Conservation (phyloP, 1,139 yeast species). For the Pichia sp. region DNA sequence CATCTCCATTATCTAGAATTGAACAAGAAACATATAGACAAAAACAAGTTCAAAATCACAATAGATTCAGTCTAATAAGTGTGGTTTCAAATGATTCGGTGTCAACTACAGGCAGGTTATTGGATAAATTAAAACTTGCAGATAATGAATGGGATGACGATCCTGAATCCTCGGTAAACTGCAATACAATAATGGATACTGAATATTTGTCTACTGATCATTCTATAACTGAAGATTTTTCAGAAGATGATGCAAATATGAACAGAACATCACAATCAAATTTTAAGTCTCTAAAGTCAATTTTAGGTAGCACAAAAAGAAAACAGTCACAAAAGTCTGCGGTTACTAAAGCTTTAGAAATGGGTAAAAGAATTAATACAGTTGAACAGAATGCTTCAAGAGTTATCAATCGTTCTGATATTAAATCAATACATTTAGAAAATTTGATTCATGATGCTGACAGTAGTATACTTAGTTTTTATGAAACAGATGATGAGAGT, state of each 20-base stretch:
- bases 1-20: constrained; percentile 9
- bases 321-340: constrained; percentile 15
- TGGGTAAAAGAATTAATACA: constrained; percentile 20
- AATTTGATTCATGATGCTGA: constrained; percentile 9
- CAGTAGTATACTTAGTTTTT: constrained; percentile 6
- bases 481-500: constrained; percentile 5
- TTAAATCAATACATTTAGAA: constrained; percentile 17
- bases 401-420: constrained; percentile 9
- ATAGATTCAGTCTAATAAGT: constrained; percentile 25
- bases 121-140: constrained; percentile 33
- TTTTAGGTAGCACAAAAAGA: constrained; percentile 12
- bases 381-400: constrained; percentile 13
- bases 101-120: constrained; percentile 31
- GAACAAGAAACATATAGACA: constrained; percentile 6
- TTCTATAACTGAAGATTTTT: neutral
- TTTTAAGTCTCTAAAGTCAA: constrained; percentile 21
- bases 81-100: constrained; percentile 29
- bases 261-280: constrained; percentile 7
- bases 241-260: neutral
- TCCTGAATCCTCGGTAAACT: neutral
- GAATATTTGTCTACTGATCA: neutral
- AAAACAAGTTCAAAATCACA: neutral
- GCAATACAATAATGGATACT: neutral
- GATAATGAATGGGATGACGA: constrained; percentile 27
- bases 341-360: constrained; percentile 20